phyloP scores from a whole-genome alignment of 495 filamentous ascomycete species.

The Aspergillus bridgeri region DNA sequence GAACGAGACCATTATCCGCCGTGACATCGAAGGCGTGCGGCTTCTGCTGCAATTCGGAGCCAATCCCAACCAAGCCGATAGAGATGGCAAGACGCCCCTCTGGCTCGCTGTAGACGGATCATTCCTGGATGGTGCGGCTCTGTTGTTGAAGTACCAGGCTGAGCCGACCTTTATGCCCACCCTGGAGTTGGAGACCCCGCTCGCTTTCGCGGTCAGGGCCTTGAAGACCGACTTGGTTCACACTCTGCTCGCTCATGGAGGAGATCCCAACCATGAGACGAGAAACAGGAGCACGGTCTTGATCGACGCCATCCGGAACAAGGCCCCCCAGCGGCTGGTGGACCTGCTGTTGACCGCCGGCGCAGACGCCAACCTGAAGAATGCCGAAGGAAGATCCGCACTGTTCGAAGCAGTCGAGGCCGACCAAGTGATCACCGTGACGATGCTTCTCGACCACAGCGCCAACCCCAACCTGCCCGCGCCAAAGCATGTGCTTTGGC shows the following conservation, averaged over 20 bases:
- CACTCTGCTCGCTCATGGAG: conserved; percentile 46
- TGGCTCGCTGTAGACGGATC: conserved; percentile 39
- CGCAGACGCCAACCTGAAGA: conserved; percentile 50
- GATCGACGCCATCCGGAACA: conserved; percentile 46
- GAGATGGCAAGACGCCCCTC: conserved; percentile 39
- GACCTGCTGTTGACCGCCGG: conserved; percentile 47
- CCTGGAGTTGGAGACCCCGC: conserved; percentile 37
- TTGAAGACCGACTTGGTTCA: conserved; percentile 42
- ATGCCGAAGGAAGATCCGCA: conserved; percentile 49
- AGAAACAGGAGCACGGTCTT: conserved; percentile 45
- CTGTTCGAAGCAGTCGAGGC: conserved; percentile 52
- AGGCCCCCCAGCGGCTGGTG: conserved; percentile 35
- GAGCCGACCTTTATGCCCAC: conserved; percentile 45
- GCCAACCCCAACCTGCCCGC: conserved; percentile 53
- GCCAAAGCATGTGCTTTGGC: conserved; percentile 50
- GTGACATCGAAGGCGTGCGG: conserved; percentile 44
- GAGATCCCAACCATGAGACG: conserved; percentile 38
- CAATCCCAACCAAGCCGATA: conserved; percentile 41
- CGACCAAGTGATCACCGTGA: conserved; percentile 45
- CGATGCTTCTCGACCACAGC: conserved; percentile 45
- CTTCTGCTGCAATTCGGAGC: conserved; percentile 48
- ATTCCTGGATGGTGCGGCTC: conserved; percentile 39
- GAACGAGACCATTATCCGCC: conserved; percentile 38
- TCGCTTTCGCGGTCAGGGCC: conserved; percentile 31
- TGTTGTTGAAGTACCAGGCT: conserved; percentile 50